A percentile compares a stretch with the other conserved stretches of the same genome.
phyloP scores from a whole-genome alignment of 1,139 yeast genomes.

The Kodamaea ohmeri region DNA sequence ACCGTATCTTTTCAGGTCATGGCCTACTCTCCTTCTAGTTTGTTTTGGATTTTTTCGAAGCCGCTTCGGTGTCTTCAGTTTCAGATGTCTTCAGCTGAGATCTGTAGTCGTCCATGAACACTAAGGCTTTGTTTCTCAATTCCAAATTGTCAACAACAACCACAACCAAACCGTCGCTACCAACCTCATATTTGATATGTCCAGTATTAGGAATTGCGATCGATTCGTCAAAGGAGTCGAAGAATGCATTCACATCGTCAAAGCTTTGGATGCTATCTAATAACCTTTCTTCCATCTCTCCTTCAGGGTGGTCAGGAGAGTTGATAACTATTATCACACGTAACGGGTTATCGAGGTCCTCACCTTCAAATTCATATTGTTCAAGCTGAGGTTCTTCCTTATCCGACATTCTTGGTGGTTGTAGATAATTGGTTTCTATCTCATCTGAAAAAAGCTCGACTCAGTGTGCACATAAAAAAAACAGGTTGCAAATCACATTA shows the following conservation, averaged over 20 bases:
- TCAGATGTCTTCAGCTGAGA: slow-evolving; percentile 13
- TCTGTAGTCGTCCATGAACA: slow-evolving; percentile 38
- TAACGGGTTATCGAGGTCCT: slow-evolving; percentile 43
- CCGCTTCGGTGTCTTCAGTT: slow-evolving; percentile 10
- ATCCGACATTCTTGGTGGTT: slow-evolving; percentile 14
- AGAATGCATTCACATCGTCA: slow-evolving; percentile 54
- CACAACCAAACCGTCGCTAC: slow-evolving; percentile 68
- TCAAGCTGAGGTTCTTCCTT: slow-evolving; percentile 17
- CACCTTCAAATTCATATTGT: slow-evolving; percentile 18
- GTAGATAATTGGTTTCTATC: slow-evolving; percentile 14
- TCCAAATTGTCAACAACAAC: slow-evolving; percentile 46
- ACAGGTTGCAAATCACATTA: slow-evolving; percentile 2
- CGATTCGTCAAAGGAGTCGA: slow-evolving; percentile 58
- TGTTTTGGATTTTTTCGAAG: no score
- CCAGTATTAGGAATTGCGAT: slow-evolving; percentile 68
- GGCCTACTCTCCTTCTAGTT: no score
- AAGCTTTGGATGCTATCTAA: slow-evolving; percentile 46
- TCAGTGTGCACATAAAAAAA: neutral
- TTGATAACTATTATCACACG: slow-evolving; percentile 41
- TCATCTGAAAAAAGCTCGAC: slow-evolving; percentile 6
- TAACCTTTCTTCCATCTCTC: slow-evolving; percentile 53
- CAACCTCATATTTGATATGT: slow-evolving; percentile 66
- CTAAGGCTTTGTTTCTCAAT: slow-evolving; percentile 31
- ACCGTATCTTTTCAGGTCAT: no score
- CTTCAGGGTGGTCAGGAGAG: slow-evolving; percentile 38